Base-by-base conservation (phyloP, 257 asterid species). In the Nicotiana tomentosiformis region DNA sequence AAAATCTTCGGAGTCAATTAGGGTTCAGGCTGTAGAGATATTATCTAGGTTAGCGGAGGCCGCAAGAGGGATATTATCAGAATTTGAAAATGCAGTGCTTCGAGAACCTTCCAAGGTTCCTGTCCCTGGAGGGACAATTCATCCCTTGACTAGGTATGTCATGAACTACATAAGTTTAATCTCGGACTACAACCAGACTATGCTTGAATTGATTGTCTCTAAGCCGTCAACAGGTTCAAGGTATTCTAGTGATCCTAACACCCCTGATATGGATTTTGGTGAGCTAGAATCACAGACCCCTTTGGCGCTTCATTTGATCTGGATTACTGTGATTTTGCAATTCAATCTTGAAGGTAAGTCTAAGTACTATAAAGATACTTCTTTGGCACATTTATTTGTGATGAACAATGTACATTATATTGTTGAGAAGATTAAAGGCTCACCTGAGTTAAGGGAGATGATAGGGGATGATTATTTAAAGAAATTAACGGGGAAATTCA, bases 321-420 rank as follows among this genome's bases (percentile, higher is more conserved):
- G 98, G 98, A 90, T 92, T n/a, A 91, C 90, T 58, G 93, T 85
- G 81, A 89, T 90, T 84, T 84, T 95, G 86, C 97, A 93, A 87
- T 92, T 86, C 88, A 95, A 94, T 86, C 83, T 95, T 87, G 98
- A 94, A 56, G 95, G 88, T 1, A 95, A 93, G 83, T 91, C 97
- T 23, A 90, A 90, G 89, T 90, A 88, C 69, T 95, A 95, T 86
- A 92, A 89, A 83, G 98, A 95, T 77, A 82, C 86, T n/a, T 90
- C 99, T 12, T 83, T 95, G 83, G 86, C 93, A n/a, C 98, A 92
- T 89, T 82, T 95, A 81, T 95, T 95, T 74, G 94, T 92, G 93
- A 95, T 93, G 99, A 95, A 95, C 78, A 95, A 95, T 56, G 95
- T 95, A 61, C 99, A 93, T 82, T 95, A 95, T 32, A 95, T 95